Evolutionary conservation across 192 early-diverging fungal species (phyloP).

Genomic region (Coemansia biformis): DNA sequence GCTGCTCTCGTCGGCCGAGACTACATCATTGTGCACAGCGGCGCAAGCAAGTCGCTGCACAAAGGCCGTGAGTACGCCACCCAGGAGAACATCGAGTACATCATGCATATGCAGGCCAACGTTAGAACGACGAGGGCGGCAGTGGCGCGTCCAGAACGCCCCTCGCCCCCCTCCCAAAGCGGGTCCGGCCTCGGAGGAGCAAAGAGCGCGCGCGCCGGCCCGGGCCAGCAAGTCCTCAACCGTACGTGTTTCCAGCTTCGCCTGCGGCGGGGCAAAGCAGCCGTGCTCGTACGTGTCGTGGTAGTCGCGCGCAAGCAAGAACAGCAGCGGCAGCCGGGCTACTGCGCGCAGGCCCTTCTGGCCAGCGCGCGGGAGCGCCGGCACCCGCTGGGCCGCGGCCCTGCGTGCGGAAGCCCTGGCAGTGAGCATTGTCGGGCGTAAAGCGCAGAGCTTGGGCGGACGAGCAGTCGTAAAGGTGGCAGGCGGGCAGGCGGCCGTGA

Average conservation of each 20-base stretch:
- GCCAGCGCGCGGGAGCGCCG: conserved; percentile 8
- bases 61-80: neutral
- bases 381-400: conserved; percentile 16
- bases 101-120: neutral
- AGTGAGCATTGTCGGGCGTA: conserved; percentile 16
- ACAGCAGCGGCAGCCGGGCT: conserved; percentile 6
- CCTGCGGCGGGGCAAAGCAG: conserved; percentile 18
- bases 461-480: neutral
- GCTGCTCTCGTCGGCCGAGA: conserved; percentile 56
- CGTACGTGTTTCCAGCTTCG: conserved; percentile 31
- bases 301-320: conserved; percentile 20
- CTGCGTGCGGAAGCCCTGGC: conserved; percentile 31
- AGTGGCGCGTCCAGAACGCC: too few relatives aligned
- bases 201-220: too few relatives aligned
- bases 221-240: too few relatives aligned
- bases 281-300: conserved; percentile 44
- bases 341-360: conserved; percentile 10
- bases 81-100: neutral
- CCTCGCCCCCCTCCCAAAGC: too few relatives aligned
- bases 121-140: too few relatives aligned
- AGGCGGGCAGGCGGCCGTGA: neutral
- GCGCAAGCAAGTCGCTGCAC: too few relatives aligned
- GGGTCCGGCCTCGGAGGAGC: too few relatives aligned
- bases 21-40: conserved; percentile 4
- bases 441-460: neutral